Base-by-base conservation (phyloP, 2,329 filamentous ascomycete species). In the Exophiala spinifera region DNA sequence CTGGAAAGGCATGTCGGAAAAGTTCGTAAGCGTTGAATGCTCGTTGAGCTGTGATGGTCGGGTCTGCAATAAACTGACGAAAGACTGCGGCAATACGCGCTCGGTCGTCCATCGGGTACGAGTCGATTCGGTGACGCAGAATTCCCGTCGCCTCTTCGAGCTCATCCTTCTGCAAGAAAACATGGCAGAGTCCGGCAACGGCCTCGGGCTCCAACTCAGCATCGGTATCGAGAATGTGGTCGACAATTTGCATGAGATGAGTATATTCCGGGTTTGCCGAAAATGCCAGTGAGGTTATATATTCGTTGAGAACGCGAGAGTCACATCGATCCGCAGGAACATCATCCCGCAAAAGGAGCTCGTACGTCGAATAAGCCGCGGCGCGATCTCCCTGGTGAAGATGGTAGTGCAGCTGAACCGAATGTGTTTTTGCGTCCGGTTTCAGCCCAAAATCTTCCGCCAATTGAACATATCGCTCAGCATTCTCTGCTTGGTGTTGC, bases 61-160 rank as follows among this genome's bases (percentile, higher is more conserved):
- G 72, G 63, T 94, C 83, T 15, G 85, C 71, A 60, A 86, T 87
- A 70, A 88, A 94, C 0, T 76, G 70, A 3, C 87, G 74, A 48
- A 96, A 82, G 0, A 81, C 79, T 11, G 83, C 75, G 23, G 84
- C 80, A 34, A 96, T 83, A 28, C 79, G 70, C 6, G 76, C 76
- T 56, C 91, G 84, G 67, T 95, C 87, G 11, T 79, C 75, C 20
- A 85, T 77, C 43, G 88, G 87, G 68, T 84, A 89, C 52, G 85
- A 80, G 61, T 84, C 83, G 3, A 84, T 81, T 62, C 94, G 85
- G 3, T 86, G 79, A 20, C 91, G 89, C 14, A 97, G 79, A 0
- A 95, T 80, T 66, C 95, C 89, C 58, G 90, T 86, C 3, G 90
- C 84, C 57, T 95, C 90, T 60, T 85, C 83, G 40, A 85, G 79